A percentile compares a stretch with the other conserved stretches of the same genome.
phyloP scores from a whole-genome alignment of 148 eudicot genomes.

The Camellia sinensis region DNA sequence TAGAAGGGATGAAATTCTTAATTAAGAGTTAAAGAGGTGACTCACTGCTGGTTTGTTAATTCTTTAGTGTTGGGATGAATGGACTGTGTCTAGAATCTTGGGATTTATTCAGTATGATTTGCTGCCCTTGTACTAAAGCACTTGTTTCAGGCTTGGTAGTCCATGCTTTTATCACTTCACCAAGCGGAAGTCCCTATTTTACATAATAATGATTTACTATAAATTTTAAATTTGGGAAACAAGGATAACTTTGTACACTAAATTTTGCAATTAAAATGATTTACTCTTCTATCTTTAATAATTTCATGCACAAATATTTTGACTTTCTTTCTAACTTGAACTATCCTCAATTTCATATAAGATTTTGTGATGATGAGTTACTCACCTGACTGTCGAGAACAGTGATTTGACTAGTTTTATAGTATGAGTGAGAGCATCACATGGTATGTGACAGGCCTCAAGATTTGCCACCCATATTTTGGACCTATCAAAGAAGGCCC shows the following conservation, averaged over 20 bases:
- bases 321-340: conserved; percentile 8
- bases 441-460: neutral
- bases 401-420: neutral
- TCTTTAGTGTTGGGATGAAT: neutral
- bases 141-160: neutral
- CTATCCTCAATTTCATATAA: neutral
- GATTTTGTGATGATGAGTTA: neutral
- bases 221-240: neutral
- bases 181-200: neutral
- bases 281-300: neutral
- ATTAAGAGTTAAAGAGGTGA: neutral
- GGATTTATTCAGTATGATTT: neutral
- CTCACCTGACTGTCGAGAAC: neutral
- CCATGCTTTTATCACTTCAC: neutral
- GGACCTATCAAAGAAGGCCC: too few relatives aligned
- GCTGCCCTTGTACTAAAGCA: neutral
- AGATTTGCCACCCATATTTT: too few relatives aligned
- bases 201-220: neutral
- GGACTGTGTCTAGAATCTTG: neutral
- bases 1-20: neutral
- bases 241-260: neutral
- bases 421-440: neutral
- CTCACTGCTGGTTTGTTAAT: neutral
- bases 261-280: neutral
- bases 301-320: neutral